These are phyloP conservation scores for Schizonepeta tenuifolia DNA, from an alignment of 257 asterid species.

Conservation along the genomic window DNA sequence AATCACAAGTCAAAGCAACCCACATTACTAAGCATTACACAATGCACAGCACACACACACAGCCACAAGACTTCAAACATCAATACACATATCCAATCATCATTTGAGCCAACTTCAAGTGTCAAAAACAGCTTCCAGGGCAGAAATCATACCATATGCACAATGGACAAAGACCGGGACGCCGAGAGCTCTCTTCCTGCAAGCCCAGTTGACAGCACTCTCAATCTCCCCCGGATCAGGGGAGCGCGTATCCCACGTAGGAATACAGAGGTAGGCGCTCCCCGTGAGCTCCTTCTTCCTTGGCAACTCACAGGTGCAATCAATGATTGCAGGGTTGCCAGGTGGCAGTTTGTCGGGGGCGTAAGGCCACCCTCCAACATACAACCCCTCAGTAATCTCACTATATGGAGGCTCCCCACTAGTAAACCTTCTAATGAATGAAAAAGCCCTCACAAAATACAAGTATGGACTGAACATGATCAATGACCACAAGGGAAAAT, in stretches of 20 bases:
- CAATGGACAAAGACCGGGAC: conserved; percentile 79
- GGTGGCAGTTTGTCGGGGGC: conserved; percentile 74
- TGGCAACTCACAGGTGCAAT: conserved; percentile 95
- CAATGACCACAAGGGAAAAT: conserved; percentile 72
- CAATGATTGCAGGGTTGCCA: conserved; percentile 82
- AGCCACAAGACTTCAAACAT: neutral
- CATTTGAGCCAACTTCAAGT: neutral
- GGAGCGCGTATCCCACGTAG: conserved; percentile 90
- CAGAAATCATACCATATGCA: conserved; percentile 71
- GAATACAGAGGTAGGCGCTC: conserved; percentile 75
- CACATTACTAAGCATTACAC: neutral
- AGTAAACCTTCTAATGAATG: conserved; percentile 64
- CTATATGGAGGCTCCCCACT: conserved; percentile 82
- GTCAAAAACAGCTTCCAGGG: neutral
- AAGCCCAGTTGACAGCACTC: conserved; percentile 93
- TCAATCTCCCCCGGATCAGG: conserved; percentile 88
- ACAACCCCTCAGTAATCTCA: conserved; percentile 72
- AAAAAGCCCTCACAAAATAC: conserved; percentile 76
- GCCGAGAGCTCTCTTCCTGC: conserved; percentile 80
- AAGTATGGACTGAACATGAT: conserved; percentile 77
- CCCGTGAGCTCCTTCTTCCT: conserved; percentile 65
- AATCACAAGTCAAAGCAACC: neutral
- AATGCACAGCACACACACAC: neutral
- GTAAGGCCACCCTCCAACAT: conserved; percentile 96
- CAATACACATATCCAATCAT: neutral